These are phyloP conservation scores for Phytophthora melonis DNA, from an alignment of 352 stramenopile species.

Conservation along the genomic window DNA sequence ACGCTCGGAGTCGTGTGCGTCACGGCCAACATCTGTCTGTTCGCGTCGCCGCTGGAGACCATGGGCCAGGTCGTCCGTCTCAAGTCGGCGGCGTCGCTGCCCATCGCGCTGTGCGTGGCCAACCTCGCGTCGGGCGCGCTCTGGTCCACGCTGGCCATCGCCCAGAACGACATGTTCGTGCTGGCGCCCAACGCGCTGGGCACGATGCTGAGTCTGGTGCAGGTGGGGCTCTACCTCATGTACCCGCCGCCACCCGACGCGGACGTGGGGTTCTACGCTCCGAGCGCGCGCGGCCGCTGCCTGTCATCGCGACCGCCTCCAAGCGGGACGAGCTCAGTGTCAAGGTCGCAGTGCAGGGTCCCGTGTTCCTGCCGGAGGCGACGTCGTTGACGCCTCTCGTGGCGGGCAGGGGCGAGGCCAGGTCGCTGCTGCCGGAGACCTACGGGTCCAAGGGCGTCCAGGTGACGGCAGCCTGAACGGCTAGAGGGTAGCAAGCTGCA, in stretches of 20 bases:
- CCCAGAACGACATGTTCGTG: conserved; percentile 41
- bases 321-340: conserved; percentile 23
- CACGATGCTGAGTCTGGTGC: conserved; percentile 35
- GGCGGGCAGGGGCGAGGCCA: conserved; percentile 6
- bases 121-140: conserved; percentile 32
- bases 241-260: conserved; percentile 29
- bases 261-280: conserved; percentile 7
- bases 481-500: neutral
- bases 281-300: conserved; percentile 11
- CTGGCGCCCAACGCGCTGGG: conserved; percentile 41
- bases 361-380: conserved; percentile 12
- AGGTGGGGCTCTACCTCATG: conserved; percentile 46
- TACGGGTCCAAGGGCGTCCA: conserved; percentile 18
- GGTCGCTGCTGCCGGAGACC: conserved; percentile 1
- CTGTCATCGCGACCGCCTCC: conserved; percentile 14
- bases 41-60: conserved; percentile 40
- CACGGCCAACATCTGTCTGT: conserved; percentile 36
- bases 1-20: conserved; percentile 40
- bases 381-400: conserved; percentile 24
- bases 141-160: conserved; percentile 31
- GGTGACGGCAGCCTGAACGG: conserved; percentile 12
- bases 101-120: conserved; percentile 40
- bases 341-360: conserved; percentile 8
- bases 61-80: conserved; percentile 36
- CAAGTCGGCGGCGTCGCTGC: conserved; percentile 40